These are phyloP conservation scores for Pseudogymnoascus sp. DNA, from an alignment of 2,329 filamentous ascomycete genomes.

Conservation along the genomic window DNA sequence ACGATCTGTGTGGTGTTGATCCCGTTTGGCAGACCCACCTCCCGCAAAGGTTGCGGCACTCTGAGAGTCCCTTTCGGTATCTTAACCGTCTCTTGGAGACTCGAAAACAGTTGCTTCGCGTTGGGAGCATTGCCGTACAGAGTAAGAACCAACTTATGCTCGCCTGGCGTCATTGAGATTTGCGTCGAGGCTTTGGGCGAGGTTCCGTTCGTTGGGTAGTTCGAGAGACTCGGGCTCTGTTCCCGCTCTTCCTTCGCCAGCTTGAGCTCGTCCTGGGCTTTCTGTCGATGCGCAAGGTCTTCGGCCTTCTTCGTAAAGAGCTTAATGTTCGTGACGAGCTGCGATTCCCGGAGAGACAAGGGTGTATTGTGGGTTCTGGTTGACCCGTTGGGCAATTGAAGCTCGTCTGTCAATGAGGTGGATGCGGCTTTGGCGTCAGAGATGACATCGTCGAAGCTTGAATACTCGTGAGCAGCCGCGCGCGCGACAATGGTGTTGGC, in stretches of 20 bases:
- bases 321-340: slow-evolving; percentile 22
- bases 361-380: slow-evolving; percentile 21
- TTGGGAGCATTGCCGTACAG: slow-evolving; percentile 67
- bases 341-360: slow-evolving; percentile 17
- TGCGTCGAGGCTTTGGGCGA: slow-evolving; percentile 17
- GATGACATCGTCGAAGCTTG: slow-evolving; percentile 57
- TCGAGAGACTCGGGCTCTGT: background rate
- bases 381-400: slow-evolving; percentile 32
- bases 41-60: slow-evolving; percentile 42
- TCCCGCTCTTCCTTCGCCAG: slow-evolving; percentile 24
- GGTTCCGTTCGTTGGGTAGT: slow-evolving; percentile 16
- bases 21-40: slow-evolving; percentile 63
- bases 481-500: slow-evolving; percentile 35
- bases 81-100: slow-evolving; percentile 52
- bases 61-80: slow-evolving; percentile 27
- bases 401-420: slow-evolving; percentile 40
- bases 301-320: slow-evolving; percentile 55
- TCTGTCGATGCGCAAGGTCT: slow-evolving; percentile 54
- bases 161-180: slow-evolving; percentile 32
- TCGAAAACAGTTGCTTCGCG: slow-evolving; percentile 77
- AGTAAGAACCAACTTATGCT: slow-evolving; percentile 59
- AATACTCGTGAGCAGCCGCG: slow-evolving; percentile 40
- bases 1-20: slow-evolving; percentile 61
- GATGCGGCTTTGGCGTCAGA: slow-evolving; percentile 45
- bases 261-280: slow-evolving; percentile 39